Conservation (phyloP, 345 rosid genomes). For the Ailanthus altissimus region DNA sequence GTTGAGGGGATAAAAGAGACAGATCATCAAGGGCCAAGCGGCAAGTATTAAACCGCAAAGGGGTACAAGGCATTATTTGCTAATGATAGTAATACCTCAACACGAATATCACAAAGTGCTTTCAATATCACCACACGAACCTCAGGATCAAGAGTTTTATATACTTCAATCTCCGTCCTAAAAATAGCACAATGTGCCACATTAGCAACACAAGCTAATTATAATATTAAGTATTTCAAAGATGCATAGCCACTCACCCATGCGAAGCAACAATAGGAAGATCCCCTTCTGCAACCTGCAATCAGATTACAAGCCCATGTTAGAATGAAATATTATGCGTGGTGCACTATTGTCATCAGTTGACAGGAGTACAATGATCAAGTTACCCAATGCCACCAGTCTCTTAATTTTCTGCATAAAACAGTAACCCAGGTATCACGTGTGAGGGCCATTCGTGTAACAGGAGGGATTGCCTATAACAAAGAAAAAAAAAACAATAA, state of each 20-base stretch:
- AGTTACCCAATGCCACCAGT: conserved; percentile 99
- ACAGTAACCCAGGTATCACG: conserved; percentile 99
- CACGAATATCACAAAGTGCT: conserved; percentile 97
- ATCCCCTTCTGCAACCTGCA: conserved; percentile 97
- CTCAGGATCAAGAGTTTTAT: conserved; percentile 90
- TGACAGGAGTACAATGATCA: conserved; percentile 26
- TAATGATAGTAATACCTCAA: conserved; percentile 64
- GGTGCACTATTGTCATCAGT: conserved; percentile 22
- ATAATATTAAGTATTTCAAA: conserved; percentile 18
- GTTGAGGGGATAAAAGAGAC: not conserved
- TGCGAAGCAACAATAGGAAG: conserved; percentile 94
- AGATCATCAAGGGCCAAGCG: conserved; percentile 12
- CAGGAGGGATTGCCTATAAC: conserved; percentile 84
- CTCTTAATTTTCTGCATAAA: conserved; percentile 93
- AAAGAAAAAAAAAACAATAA: conserved; percentile 20
- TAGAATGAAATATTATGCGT: conserved; percentile 23
- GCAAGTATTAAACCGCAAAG: not conserved
- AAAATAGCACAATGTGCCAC: conserved; percentile 23
- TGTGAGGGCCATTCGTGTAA: conserved; percentile 93
- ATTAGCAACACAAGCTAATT: conserved; percentile 30
- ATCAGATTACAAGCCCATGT: conserved; percentile 29
- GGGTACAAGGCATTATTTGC: not conserved
- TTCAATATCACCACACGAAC: conserved; percentile 93
- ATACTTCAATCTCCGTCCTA: conserved; percentile 79
- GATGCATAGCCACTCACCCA: conserved; percentile 65